Conservation (phyloP, 1,139 yeast genomes). For the Geotrichum carabidarum region DNA sequence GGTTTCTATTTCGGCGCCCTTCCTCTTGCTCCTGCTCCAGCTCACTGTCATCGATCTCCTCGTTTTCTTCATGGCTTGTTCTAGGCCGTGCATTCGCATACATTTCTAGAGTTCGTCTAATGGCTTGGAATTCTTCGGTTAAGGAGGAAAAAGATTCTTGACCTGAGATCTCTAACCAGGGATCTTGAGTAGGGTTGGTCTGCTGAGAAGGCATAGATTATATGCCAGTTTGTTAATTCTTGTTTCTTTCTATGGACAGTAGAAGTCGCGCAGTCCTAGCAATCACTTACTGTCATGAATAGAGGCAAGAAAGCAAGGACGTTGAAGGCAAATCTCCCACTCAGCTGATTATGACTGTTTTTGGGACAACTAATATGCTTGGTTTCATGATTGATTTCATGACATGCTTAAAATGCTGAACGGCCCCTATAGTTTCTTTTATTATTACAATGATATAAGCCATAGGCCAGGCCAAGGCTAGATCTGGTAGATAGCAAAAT, state of each 20-base stretch:
- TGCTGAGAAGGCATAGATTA: not conserved
- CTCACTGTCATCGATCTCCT: not conserved
- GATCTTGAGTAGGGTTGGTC: no score
- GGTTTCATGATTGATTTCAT: not conserved
- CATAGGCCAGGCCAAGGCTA: no score
- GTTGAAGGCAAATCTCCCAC: not conserved
- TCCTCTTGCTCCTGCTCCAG: slow-evolving; percentile 3
- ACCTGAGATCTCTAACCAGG: not conserved
- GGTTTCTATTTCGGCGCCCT: slow-evolving; percentile 3
- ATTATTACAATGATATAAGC: no score
- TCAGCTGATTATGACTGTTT: slow-evolving; percentile 1
- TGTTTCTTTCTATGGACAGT: no score
- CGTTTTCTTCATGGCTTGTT: not conserved
- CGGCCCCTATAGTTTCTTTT: no score
- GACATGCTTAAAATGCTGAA: no score
- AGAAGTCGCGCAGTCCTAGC: no score
- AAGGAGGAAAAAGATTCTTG: slow-evolving; percentile 4
- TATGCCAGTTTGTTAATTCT: not conserved
- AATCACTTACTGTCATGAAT: no score
- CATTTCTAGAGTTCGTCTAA: slow-evolving; percentile 10
- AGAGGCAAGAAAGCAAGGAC: not conserved
- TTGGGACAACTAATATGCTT: not conserved
- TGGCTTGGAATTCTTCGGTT: slow-evolving; percentile 8
- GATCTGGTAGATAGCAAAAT: no score
- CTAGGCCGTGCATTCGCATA: slow-evolving; percentile 4